Evolutionary conservation across 345 rosid species (phyloP).

Genomic region (Passiflora organensis): DNA sequence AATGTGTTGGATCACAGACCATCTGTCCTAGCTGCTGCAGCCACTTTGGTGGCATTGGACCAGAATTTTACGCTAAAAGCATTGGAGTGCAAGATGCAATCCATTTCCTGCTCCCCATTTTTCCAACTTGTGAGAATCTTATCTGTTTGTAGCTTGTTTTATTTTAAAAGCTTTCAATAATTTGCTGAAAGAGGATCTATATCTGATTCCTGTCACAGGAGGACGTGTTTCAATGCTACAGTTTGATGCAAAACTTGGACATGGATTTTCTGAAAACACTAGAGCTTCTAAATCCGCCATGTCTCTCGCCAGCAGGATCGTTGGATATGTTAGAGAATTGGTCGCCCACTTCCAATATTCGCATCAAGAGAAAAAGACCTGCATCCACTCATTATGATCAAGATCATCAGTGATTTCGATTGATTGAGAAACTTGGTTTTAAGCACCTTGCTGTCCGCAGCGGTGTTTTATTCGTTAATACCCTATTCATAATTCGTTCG

Average conservation of each 20-base stretch:
- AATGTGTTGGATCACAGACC: constrained; percentile 41
- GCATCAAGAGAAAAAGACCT: constrained; percentile 34
- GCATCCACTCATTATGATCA: constrained; percentile 22
- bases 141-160: background rate
- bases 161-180: no score
- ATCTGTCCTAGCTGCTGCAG: constrained; percentile 50
- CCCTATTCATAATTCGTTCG: background rate
- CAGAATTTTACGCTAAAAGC: constrained; percentile 30
- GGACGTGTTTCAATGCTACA: constrained; percentile 44
- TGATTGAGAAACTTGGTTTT: constrained; percentile 1
- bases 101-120: constrained; percentile 24
- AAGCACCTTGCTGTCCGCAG: no score
- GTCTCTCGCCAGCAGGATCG: no score
- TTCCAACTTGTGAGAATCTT: constrained; percentile 57
- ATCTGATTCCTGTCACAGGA: constrained; percentile 59
- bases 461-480: no score
- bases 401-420: constrained; percentile 1
- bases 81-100: constrained; percentile 33
- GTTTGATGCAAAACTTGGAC: constrained; percentile 33
- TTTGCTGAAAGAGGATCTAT: no score
- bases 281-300: constrained; percentile 1
- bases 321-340: constrained; percentile 13
- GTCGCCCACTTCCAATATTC: constrained; percentile 19
- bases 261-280: constrained; percentile 12
- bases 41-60: constrained; percentile 37